Evolutionary conservation across 768 basidiomycete species (phyloP), one percentile per base, ranked within the genome.

Genomic region (Rhizopogon vinicolor): DNA sequence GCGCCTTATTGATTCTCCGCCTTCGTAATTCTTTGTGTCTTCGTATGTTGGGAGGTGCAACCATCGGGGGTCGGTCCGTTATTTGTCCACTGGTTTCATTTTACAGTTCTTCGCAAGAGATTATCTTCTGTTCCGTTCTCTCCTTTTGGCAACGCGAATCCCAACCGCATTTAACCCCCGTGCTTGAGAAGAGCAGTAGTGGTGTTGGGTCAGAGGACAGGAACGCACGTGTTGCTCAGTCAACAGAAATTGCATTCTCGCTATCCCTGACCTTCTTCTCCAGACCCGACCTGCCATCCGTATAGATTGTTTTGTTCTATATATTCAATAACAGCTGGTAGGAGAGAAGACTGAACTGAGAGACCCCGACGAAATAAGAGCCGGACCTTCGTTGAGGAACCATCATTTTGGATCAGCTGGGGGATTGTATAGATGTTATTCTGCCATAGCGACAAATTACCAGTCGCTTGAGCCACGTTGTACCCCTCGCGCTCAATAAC

Each of bases 381-480:
- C 33, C 88, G 86, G 60, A 85, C 93, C 77, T 97, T 98, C 16
- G 95, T 97, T 62, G 91, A 93, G 7, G 93, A 95, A 44, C 96
- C 94, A 66, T 98, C 94, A 67, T 98, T 98, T 73, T 96, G 93
- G 62, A 98, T 96, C 51, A 96, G 80, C 70, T 97, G 94, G 55
- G 90, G 87, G 63, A 97, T 88, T 58, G 98, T 83, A 65, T 93
- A 86, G 57, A 96, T 93, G 67, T 93, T 95, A 65, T 82, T 78
- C 60, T 85, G 83, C 87, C 83, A 88, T 58, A 79, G 82, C 56
- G 84, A 86, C 66, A 91, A 76, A 64, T 71, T 81, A 62, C 88
- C 87, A 40, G 82, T 86, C 9, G 87, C 87, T 67, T 89, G 87
- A 57, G 87, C 86, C 79, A 97, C 87, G 60, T 89, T 91, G 10